phyloP scores from a whole-genome alignment of 345 rosid species.

The Eutrema heterophyllum region DNA sequence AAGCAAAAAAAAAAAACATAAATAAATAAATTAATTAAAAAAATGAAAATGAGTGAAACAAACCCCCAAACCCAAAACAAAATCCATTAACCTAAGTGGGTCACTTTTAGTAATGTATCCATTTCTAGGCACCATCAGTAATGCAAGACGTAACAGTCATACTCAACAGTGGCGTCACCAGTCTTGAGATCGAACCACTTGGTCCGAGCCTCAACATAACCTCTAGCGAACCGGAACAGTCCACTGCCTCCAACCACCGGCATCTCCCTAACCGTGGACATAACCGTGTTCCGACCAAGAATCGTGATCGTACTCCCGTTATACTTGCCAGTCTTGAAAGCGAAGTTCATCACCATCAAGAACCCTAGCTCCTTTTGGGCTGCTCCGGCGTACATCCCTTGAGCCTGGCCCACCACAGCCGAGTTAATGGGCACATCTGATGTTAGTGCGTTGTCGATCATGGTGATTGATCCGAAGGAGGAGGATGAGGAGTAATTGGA shows the following conservation, averaged over 20 bases:
- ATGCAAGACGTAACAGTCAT: slow-evolving; percentile 42
- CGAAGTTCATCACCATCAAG: slow-evolving; percentile 55
- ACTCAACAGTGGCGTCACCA: slow-evolving; percentile 36
- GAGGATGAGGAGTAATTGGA: slow-evolving; percentile 9
- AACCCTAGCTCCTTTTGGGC: slow-evolving; percentile 40
- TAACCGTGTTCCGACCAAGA: slow-evolving; percentile 46
- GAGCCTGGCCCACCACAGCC: slow-evolving; percentile 51
- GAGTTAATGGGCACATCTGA: slow-evolving; percentile 43
- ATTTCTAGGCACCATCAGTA: slow-evolving; percentile 20
- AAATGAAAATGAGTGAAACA: background rate
- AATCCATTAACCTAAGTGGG: background rate
- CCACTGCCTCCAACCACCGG: slow-evolving; percentile 65
- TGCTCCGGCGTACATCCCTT: slow-evolving; percentile 50
- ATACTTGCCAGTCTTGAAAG: slow-evolving; percentile 22
- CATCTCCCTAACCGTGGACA: slow-evolving; percentile 48
- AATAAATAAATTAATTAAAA: too few relatives aligned
- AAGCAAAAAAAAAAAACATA: too few relatives aligned
- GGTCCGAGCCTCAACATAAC: slow-evolving; percentile 49
- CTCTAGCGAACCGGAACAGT: slow-evolving; percentile 53
- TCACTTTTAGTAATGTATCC: background rate
- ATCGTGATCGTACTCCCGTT: slow-evolving; percentile 50
- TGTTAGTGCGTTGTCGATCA: slow-evolving; percentile 60
- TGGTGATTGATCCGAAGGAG: slow-evolving; percentile 36
- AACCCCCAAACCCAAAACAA: too few relatives aligned
- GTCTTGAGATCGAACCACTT: slow-evolving; percentile 22